phyloP scores from a whole-genome alignment of 2,329 filamentous ascomycete genomes.

The Aspergillus sp. region DNA sequence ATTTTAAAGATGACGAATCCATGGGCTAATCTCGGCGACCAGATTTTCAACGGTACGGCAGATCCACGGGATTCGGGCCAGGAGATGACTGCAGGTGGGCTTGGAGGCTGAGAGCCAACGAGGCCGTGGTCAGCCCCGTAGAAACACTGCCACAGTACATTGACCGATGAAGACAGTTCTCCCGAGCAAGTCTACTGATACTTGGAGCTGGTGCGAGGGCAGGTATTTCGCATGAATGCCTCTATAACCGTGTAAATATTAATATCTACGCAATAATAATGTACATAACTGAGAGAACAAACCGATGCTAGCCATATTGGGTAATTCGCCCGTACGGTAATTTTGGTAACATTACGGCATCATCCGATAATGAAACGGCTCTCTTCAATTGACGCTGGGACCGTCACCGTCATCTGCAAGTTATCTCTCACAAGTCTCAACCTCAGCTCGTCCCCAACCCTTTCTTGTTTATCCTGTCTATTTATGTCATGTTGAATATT shows the following conservation, averaged over 20 bases:
- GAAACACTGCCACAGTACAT: neutral
- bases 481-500: conserved; percentile 8
- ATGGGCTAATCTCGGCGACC: neutral
- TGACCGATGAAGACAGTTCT: neutral
- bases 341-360: conserved; percentile 2
- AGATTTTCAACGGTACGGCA: neutral
- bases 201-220: too few species aligned
- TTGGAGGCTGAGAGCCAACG: neutral
- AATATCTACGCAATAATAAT: neutral
- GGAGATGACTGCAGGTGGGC: neutral
- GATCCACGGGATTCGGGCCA: neutral
- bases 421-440: neutral
- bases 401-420: neutral
- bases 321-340: neutral
- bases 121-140: neutral
- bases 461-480: neutral
- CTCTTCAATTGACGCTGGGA: too few species aligned
- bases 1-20: neutral
- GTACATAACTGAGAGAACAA: neutral
- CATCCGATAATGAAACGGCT: neutral
- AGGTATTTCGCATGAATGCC: neutral
- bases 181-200: neutral
- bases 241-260: neutral
- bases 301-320: neutral
- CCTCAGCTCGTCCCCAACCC: neutral